These are phyloP conservation scores for Boletus austroedulis DNA, from an alignment of 1,284 basidiomycete genomes.

Conservation along the genomic window DNA sequence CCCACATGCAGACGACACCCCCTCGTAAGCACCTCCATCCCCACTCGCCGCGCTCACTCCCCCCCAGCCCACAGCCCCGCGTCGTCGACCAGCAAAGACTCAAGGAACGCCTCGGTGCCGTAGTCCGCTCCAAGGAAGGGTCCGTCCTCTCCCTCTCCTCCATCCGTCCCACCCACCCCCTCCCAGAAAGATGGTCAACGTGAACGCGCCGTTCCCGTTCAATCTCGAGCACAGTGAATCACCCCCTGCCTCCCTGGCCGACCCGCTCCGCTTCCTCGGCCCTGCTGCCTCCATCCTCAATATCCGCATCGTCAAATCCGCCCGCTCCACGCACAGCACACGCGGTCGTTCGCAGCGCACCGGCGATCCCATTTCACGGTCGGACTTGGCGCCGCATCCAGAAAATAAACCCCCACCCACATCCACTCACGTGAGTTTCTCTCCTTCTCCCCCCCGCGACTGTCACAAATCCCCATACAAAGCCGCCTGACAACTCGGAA, in stretches of 20 bases:
- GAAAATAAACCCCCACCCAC: conserved; percentile 2
- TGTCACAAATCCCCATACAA: conserved; percentile 8
- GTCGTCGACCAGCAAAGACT: conserved; percentile 51
- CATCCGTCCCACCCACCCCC: not conserved
- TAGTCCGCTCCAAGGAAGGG: conserved; percentile 65
- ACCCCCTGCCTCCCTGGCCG: conserved; percentile 22
- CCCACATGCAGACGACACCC: conserved; percentile 28
- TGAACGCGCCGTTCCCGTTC: conserved; percentile 61
- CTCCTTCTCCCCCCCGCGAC: not conserved
- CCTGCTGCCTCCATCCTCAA: conserved; percentile 16
- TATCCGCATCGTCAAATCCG: conserved; percentile 26
- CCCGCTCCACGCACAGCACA: conserved; percentile 6
- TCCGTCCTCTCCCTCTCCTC: conserved; percentile 33
- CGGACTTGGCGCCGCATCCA: not conserved
- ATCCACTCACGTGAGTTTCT: conserved; percentile 16
- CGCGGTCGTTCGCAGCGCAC: conserved; percentile 28
- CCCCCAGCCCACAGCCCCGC: conserved; percentile 29
- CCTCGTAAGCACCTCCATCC: conserved; percentile 17
- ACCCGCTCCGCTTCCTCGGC: conserved; percentile 17
- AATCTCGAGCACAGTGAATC: conserved; percentile 56
- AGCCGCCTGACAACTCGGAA: conserved; percentile 14
- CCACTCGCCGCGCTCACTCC: conserved; percentile 3
- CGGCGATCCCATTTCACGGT: conserved; percentile 10
- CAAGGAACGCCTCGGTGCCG: conserved; percentile 53
- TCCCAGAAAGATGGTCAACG: conserved; percentile 69